phyloP scores from a whole-genome alignment of 2,329 filamentous ascomycete species.

The Grosmannia clavigera region DNA sequence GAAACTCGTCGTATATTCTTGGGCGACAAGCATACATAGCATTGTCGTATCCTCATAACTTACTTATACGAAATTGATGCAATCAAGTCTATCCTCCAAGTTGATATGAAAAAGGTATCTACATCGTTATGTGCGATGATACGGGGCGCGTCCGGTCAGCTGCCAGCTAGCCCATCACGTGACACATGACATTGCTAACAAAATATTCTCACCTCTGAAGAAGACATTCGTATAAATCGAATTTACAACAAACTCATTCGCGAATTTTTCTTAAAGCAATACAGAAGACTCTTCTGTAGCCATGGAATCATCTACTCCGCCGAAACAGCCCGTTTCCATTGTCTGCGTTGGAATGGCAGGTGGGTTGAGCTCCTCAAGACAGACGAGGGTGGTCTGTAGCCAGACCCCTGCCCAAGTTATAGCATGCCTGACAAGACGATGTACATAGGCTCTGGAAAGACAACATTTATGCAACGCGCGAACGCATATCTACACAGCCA shows the following conservation, averaged over 20 bases:
- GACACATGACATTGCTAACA: too few relatives aligned
- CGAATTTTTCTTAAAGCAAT: background rate
- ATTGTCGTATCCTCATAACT: too few relatives aligned
- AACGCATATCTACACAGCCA: conserved; percentile 82
- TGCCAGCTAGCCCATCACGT: too few relatives aligned
- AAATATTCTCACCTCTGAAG: too few relatives aligned
- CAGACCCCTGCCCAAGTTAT: background rate
- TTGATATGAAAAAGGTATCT: too few relatives aligned
- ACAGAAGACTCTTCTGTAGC: background rate
- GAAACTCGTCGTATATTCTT: background rate
- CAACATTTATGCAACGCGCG: conserved; percentile 99
- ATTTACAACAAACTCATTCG: too few relatives aligned
- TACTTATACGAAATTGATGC: too few relatives aligned
- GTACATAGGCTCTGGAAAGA: conserved; percentile 73
- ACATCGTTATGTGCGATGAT: too few relatives aligned
- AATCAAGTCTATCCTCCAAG: too few relatives aligned
- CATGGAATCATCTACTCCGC: background rate
- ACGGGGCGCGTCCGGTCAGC: too few relatives aligned
- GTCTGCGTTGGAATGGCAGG: conserved; percentile 97
- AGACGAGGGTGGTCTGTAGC: background rate
- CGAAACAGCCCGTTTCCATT: conserved; percentile 33
- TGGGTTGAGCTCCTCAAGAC: conserved; percentile 18
- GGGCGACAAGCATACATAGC: too few relatives aligned
- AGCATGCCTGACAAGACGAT: background rate
- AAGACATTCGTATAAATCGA: too few relatives aligned